Conservation (phyloP, 2,329 filamentous ascomycete genomes). For the Penicillium sp. region DNA sequence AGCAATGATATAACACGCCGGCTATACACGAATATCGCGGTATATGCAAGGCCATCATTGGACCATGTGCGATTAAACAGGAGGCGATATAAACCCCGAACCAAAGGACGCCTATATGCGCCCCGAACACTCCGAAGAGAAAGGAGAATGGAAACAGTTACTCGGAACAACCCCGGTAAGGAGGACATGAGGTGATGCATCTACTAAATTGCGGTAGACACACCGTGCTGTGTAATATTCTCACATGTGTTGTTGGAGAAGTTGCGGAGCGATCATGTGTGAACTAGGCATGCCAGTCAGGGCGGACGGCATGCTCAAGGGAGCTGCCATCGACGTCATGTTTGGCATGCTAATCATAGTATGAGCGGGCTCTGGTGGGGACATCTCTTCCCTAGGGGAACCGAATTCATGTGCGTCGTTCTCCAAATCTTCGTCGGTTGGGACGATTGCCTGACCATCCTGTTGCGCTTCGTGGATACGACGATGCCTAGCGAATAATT, state of each 20-base stretch:
- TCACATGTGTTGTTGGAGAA: slow-evolving; percentile 45
- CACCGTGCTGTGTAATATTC: not conserved
- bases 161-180: not conserved
- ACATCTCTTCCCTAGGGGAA: slow-evolving; percentile 74
- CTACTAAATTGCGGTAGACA: not conserved
- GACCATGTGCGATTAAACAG: slow-evolving; percentile 8
- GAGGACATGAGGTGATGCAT: not conserved
- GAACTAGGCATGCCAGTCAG: slow-evolving; percentile 41
- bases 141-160: not conserved
- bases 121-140: not conserved
- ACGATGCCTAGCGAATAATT: slow-evolving; percentile 56
- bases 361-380: slow-evolving; percentile 45
- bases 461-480: slow-evolving; percentile 76
- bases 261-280: slow-evolving; percentile 45
- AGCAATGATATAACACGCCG: not conserved
- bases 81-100: slow-evolving; percentile 5
- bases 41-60: slow-evolving; percentile 4
- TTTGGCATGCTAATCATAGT: slow-evolving; percentile 34
- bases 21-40: slow-evolving; percentile 1
- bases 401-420: slow-evolving; percentile 84
- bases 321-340: slow-evolving; percentile 38
- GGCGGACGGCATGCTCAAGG: slow-evolving; percentile 38
- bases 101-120: not conserved
- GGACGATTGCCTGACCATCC: slow-evolving; percentile 49
- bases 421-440: slow-evolving; percentile 77